These are phyloP conservation scores for Straminergon stramineum DNA, from an alignment of 225 moss, liverwort and hornwort genomes.

Conservation along the genomic window DNA sequence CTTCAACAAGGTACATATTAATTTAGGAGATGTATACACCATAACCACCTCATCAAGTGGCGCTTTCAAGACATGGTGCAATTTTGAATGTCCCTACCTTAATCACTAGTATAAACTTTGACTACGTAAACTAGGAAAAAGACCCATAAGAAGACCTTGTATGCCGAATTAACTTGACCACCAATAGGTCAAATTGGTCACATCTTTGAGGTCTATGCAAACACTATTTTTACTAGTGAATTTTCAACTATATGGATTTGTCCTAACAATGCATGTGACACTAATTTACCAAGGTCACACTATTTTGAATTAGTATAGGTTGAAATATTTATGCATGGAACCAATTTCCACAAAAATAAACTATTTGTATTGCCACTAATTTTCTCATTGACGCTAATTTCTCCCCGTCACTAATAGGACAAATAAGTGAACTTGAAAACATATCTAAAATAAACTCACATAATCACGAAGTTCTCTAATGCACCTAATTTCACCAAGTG, in stretches of 20 bases:
- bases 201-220: fast-evolving
- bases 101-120: neutral
- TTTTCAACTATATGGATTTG: neutral
- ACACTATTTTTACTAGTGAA: neutral
- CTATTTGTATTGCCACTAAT: too few species aligned
- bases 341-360: neutral
- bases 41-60: neutral
- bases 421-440: neutral
- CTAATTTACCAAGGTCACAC: neutral
- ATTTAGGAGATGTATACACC: neutral
- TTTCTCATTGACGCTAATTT: neutral
- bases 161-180: neutral
- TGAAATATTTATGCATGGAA: neutral
- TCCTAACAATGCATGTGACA: fast-evolving
- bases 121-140: fast-evolving
- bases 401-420: fast-evolving
- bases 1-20: neutral
- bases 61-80: fast-evolving
- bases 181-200: fast-evolving
- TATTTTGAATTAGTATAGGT: neutral
- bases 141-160: fast-evolving
- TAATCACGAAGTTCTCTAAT: too few species aligned
- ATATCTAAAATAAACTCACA: neutral
- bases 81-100: fast-evolving
- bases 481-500: neutral